phyloP scores from a whole-genome alignment of 257 asterid genomes.

The Nicotiana undulata region DNA sequence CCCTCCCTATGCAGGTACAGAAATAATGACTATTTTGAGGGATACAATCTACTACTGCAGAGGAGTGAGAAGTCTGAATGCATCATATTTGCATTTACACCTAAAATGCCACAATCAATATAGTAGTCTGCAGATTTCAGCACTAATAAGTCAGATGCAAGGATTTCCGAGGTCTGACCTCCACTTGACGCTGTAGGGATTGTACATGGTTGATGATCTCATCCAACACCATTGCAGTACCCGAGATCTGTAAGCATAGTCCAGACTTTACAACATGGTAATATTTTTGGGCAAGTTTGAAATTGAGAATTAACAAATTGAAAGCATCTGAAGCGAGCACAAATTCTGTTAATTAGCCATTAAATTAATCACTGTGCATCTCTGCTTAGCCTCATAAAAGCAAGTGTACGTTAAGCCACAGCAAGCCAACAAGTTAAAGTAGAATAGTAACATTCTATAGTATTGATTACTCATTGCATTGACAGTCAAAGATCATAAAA shows the following conservation, averaged over 20 bases:
- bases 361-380: neutral
- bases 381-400: neutral
- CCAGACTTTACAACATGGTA: neutral
- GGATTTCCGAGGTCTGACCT: constrained; percentile 40
- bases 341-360: neutral
- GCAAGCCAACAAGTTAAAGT: neutral
- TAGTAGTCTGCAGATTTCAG: neutral
- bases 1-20: neutral
- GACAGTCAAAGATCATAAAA: neutral
- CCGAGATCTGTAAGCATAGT: constrained; percentile 60
- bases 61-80: neutral
- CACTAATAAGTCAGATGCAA: constrained; percentile 4
- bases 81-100: neutral
- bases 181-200: constrained; percentile 89
- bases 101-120: neutral
- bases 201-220: constrained; percentile 95
- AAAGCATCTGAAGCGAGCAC: neutral
- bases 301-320: neutral
- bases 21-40: neutral
- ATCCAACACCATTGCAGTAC: constrained; percentile 93
- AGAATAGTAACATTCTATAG: neutral
- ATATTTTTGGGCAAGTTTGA: neutral
- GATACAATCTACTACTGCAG: neutral
- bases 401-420: neutral
- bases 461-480: neutral